Base-by-base conservation (phyloP, 768 basidiomycete genomes). In the Dendrothele bispora region DNA sequence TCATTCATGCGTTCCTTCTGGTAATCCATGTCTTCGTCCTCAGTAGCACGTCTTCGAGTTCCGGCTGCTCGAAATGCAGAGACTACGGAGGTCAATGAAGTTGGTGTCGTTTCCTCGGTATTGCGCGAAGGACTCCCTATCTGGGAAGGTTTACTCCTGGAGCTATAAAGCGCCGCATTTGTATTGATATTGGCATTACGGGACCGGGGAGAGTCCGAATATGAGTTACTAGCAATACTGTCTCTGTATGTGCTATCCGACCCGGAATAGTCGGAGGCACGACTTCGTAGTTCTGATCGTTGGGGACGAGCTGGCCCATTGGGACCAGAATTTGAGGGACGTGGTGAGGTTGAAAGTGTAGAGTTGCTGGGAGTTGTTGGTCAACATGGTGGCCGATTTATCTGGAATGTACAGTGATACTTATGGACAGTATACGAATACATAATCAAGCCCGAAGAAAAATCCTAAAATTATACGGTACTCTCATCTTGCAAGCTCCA, bases 11-110 rank as follows among this genome's bases (percentile, higher is more conserved):
- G 72, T 57, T 83, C 82, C 49, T 71, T 66, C 54, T 80, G 77
- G 56, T 83, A 78, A 34, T 83, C 78, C 30, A 64, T 60, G 36
- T 84, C 82, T 10, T 79, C 73, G 40, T 69, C 71, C 26, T 77
- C 79, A 46, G 74, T 74, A 12, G 71, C 75, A 30, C 81, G 81
- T 53, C 73, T 73, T 28, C 82, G 73, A n/a, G 73, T 69, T 36
- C 80, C 83, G 4, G 83, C 82, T 43, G 77, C 75, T 59, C 82
- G 80, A 62, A 91, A 91, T 20, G 88, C 86, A 47, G 85, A 79
- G 59, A 90, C 67, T 12, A 77, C 86, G 39, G 73, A 72, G 14
- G 69, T 68, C 29, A 87, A 61, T 12, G 79, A 68, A 2, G 75
- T 71, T 22, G 81, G 77, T 1, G 73, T 73, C 5, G 72, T 65